A percentile compares a stretch with the other conserved stretches of the same genome.
Conservation (phyloP, 208 protist genomes). For the Crithidia fasciculata region DNA sequence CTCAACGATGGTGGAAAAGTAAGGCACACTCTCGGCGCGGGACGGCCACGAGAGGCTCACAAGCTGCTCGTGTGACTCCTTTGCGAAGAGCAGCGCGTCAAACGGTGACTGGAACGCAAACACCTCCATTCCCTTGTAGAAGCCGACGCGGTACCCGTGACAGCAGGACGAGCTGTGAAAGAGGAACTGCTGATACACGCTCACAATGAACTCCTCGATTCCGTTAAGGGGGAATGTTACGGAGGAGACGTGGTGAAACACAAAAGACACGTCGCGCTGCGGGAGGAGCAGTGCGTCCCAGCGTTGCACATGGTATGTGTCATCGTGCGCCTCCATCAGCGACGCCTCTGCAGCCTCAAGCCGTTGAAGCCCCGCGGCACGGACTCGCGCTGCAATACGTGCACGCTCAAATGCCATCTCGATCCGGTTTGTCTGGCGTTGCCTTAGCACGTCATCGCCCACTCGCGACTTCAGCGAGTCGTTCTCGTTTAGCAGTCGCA, state of each 20-base stretch:
- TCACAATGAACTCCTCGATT: constrained; percentile 73
- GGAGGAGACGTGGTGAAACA: constrained; percentile 75
- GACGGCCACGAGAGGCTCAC: constrained; percentile 61
- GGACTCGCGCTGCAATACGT: constrained; percentile 56
- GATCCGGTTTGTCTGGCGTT: constrained; percentile 73
- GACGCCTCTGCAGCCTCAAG: constrained; percentile 72
- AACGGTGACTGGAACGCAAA: constrained; percentile 78
- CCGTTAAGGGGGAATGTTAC: constrained; percentile 40
- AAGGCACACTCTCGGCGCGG: constrained; percentile 28
- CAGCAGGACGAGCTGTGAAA: constrained; percentile 38
- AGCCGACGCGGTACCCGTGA: constrained; percentile 64
- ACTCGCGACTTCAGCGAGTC: constrained; percentile 73
- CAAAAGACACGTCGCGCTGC: constrained; percentile 79
- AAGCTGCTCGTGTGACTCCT: constrained; percentile 72
- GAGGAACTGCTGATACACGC: constrained; percentile 71
- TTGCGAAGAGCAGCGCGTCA: constrained; percentile 70
- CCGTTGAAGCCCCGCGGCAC: constrained; percentile 60
- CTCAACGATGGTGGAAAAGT: constrained; percentile 54
- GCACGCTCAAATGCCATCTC: constrained; percentile 72
- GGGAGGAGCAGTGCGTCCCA: constrained; percentile 73
- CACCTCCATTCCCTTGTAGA: constrained; percentile 55
- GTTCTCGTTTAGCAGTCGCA: constrained; percentile 56
- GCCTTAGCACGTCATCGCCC: constrained; percentile 73
- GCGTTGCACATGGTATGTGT: constrained; percentile 76
- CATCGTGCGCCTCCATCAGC: constrained; percentile 87